A percentile compares a stretch with the other conserved stretches of the same genome.
These are phyloP conservation scores for Ascochyta lentis DNA, from an alignment of 2,329 filamentous ascomycete species.

Conservation along the genomic window DNA sequence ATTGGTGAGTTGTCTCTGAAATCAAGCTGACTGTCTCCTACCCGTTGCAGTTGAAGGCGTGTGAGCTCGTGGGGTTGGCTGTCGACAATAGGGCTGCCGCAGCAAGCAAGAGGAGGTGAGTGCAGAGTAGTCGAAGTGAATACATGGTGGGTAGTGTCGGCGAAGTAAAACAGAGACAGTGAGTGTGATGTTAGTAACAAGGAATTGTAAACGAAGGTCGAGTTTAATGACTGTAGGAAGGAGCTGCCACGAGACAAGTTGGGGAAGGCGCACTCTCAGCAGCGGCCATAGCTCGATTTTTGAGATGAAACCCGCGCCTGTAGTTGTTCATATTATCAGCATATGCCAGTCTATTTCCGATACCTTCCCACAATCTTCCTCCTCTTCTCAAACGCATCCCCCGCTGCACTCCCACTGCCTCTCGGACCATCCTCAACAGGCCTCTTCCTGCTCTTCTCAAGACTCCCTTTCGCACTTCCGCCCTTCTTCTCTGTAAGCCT, in stretches of 20 bases:
- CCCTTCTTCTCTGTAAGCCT: conserved; percentile 75
- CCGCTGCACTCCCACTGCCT: conserved; percentile 70
- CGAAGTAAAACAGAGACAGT: neutral
- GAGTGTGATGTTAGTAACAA: neutral
- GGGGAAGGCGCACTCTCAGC: neutral
- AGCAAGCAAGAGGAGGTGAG: conserved; percentile 3
- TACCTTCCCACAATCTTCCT: conserved; percentile 46
- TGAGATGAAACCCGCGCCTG: neutral
- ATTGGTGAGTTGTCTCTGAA: conserved; percentile 4
- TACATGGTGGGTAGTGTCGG: neutral
- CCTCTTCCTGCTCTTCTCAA: conserved; percentile 89
- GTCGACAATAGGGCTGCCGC: neutral
- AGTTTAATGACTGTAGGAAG: neutral
- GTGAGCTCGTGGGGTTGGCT: neutral
- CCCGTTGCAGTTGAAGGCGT: conserved; percentile 19
- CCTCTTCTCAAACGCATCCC: conserved; percentile 69
- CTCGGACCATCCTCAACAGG: conserved; percentile 74
- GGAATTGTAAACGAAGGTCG: neutral
- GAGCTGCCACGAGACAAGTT: neutral
- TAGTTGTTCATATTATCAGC: neutral
- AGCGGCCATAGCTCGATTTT: neutral
- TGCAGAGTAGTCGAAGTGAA: neutral
- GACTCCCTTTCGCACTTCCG: conserved; percentile 54
- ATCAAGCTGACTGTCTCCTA: neutral
- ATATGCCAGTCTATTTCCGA: conserved; percentile 21